These are phyloP conservation scores for Pythium grandisporangium DNA, from an alignment of 352 stramenopile genomes.

Conservation along the genomic window DNA sequence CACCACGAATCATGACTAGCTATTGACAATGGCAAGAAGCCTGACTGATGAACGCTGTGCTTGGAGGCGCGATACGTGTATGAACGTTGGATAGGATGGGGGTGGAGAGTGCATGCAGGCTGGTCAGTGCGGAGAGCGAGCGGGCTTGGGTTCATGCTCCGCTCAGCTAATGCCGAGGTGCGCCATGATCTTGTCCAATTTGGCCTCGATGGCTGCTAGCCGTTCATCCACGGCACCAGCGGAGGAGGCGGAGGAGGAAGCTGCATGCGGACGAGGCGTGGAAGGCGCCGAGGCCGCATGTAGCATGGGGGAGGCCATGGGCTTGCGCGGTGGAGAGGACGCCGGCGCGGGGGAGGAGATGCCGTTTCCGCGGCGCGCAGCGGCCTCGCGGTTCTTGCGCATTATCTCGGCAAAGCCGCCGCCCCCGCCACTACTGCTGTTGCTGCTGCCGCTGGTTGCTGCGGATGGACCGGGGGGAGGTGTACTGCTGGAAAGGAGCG, in stretches of 20 bases:
- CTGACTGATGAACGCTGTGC: too few species aligned
- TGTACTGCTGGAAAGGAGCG: conserved; percentile 8
- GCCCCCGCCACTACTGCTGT: conserved; percentile 11
- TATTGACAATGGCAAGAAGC: too few species aligned
- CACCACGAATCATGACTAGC: too few species aligned
- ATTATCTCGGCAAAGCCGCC: conserved; percentile 87
- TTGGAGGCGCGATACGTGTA: too few species aligned
- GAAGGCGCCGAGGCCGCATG: conserved; percentile 33
- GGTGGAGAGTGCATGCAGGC: too few species aligned
- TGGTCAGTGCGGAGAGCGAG: too few species aligned
- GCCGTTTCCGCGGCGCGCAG: conserved; percentile 33
- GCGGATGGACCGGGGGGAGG: conserved; percentile 12
- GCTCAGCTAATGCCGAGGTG: conserved; percentile 46
- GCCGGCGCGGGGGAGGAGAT: neutral
- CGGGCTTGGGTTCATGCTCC: too few species aligned
- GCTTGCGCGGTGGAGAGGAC: too few species aligned
- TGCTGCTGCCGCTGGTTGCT: neutral
- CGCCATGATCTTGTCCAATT: conserved; percentile 87
- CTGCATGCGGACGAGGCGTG: conserved; percentile 26
- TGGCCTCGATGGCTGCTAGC: conserved; percentile 70
- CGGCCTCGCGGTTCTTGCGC: conserved; percentile 81
- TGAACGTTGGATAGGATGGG: too few species aligned
- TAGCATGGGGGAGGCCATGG: neutral
- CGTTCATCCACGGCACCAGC: conserved; percentile 51
- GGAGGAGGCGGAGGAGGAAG: conserved; percentile 1